Conservation (phyloP, 108 stramenopile genomes). For the Cyclotella choctawhatcheeana region DNA sequence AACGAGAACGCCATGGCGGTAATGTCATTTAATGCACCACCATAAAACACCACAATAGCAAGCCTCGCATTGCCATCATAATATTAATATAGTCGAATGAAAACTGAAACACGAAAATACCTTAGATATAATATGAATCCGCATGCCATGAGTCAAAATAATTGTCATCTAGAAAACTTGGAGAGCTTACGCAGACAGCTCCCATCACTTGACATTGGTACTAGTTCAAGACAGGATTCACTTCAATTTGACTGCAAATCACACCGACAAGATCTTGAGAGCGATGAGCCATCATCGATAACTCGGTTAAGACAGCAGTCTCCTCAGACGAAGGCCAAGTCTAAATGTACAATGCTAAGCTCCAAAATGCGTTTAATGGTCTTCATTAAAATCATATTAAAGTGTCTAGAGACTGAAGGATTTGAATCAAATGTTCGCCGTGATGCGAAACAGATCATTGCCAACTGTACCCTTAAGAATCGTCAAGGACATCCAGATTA, state of each 20-base stretch:
- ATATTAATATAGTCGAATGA: no score
- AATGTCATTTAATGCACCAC: no score
- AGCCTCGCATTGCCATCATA: no score
- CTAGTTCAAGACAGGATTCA: neutral
- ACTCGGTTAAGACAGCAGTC: neutral
- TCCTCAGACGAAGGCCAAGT: neutral
- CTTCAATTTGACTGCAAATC: neutral
- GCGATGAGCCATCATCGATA: neutral
- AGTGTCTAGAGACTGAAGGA: constrained; percentile 45
- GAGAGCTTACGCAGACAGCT: neutral
- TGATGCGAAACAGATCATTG: constrained; percentile 45
- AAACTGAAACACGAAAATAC: no score
- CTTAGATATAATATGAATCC: neutral
- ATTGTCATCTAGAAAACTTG: neutral
- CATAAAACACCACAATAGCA: no score
- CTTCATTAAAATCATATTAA: constrained; percentile 59
- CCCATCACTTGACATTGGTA: neutral
- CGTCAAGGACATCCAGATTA: constrained; percentile 56
- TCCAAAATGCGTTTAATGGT: constrained; percentile 46
- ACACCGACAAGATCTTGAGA: constrained; percentile 4
- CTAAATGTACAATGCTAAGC: neutral
- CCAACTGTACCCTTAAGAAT: constrained; percentile 60
- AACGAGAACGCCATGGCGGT: no score
- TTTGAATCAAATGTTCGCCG: constrained; percentile 34
- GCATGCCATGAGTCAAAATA: constrained; percentile 3